Base-by-base conservation (phyloP, 1,139 yeast genomes). In the Zhuliangozyma blackwelliae region DNA sequence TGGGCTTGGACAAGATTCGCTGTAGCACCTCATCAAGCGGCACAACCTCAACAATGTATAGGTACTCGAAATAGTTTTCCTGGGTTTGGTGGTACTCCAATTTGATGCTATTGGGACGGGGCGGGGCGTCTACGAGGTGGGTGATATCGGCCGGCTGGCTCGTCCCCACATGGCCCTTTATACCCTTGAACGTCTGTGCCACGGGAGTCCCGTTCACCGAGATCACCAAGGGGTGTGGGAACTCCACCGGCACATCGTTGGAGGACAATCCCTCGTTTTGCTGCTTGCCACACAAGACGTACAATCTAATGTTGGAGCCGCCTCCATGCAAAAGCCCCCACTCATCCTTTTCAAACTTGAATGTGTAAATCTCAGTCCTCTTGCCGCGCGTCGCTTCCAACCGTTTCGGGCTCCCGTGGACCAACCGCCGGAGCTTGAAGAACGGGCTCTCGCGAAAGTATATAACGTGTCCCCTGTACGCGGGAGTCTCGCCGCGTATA, bases 101-200 rank as follows among this genome's bases (percentile, higher is more conserved):
- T 36, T 69, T 72, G 19, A 82, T 47, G 3, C 53, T 47, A 48
- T 80, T 81, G 2, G 45, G 33, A 5, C 44, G 44, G 1, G 65
- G 59, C 1, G 58, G 36, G 0, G 42, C 42, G 10, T 59, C 57
- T n/a, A 77, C 29, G 38, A 59, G 56, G 2, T 63, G 59, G 0
- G 86, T 78, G 31, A 82, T 49, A 54, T 84, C 79, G 1, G 83
- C 83, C 0, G 92, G 90, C 39, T 73, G 70, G 1, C 82, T 78
- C 0, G 89, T 76, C 1, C 87, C 87, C 0, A 69, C 66, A 40
- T 68, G 75, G 33, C 77, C 75, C 52, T 81, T 82, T 28, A 82
- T 61, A 2, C 88, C 89, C 46, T 72, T 68, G 21, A 75, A 72
- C 45, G 69, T 74, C 41, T 71, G 79, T 28, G 68, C 68, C 7